phyloP scores from a whole-genome alignment of 140 eudicot species.

The Cichorium intybus region DNA sequence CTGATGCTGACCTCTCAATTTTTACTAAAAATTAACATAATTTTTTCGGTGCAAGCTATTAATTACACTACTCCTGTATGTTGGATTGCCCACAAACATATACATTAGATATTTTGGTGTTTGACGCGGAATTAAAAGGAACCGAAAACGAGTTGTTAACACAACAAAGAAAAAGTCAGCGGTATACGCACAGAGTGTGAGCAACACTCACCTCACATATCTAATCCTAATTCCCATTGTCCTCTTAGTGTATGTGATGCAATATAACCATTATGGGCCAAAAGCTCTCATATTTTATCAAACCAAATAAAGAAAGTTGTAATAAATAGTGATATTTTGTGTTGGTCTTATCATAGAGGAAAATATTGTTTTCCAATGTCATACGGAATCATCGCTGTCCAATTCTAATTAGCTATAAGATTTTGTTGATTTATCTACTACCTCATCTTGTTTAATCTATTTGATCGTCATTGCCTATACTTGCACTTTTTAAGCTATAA shows the following conservation, averaged over 20 bases:
- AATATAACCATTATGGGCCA: background rate
- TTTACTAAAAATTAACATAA: background rate
- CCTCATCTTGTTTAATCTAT: too few species aligned
- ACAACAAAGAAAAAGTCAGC: background rate
- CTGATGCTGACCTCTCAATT: background rate
- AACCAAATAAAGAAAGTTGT: background rate
- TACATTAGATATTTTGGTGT: background rate
- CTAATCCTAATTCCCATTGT: conserved; percentile 1
- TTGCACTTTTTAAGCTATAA: too few species aligned
- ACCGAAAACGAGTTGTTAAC: conserved; percentile 9
- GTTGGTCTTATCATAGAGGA: background rate
- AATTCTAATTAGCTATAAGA: background rate
- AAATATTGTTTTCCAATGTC: background rate
- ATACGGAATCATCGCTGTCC: background rate
- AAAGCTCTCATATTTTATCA: conserved; percentile 2
- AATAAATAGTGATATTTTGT: background rate
- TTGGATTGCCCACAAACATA: conserved; percentile 3
- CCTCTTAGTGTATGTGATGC: background rate
- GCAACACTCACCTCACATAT: conserved; percentile 6
- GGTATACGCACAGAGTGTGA: background rate
- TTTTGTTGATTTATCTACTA: background rate
- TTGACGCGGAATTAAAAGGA: conserved; percentile 9
- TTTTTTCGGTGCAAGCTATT: background rate
- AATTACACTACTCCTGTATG: background rate
- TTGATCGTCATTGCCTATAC: too few species aligned